Conservation (phyloP, 768 basidiomycete genomes). For the Pulveroboletus frians region DNA sequence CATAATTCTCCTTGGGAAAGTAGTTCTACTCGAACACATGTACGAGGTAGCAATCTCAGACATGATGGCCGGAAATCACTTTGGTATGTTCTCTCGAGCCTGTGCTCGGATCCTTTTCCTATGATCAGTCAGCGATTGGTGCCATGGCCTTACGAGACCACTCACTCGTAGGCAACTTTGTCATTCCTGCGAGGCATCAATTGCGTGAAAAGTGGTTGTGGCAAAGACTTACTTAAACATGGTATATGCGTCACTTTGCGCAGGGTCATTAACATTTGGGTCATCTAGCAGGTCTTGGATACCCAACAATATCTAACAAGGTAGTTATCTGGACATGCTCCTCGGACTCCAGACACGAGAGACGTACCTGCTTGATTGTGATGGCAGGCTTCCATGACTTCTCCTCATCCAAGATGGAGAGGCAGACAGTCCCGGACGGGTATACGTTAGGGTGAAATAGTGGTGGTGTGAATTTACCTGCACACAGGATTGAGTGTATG, state of each 20-base stretch:
- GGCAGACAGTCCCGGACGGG: conserved; percentile 95
- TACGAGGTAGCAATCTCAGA: conserved; percentile 1
- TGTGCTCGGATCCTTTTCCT: conserved; percentile 81
- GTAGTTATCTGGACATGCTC: background rate
- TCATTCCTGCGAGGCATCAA: conserved; percentile 64
- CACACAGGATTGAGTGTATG: conserved; percentile 8
- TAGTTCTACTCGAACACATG: conserved; percentile 11
- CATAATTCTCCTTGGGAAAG: background rate
- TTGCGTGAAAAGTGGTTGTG: background rate
- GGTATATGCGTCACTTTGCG: conserved; percentile 97
- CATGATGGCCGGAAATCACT: conserved; percentile 38
- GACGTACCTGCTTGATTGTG: conserved; percentile 89
- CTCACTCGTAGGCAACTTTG: conserved; percentile 87
- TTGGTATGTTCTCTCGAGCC: conserved; percentile 85
- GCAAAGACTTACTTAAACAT: conserved; percentile 86
- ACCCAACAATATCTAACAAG: conserved; percentile 79
- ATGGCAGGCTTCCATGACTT: conserved; percentile 99
- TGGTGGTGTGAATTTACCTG: conserved; percentile 95
- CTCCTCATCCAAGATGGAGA: conserved; percentile 97
- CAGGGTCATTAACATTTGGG: conserved; percentile 95
- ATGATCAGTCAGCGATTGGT: conserved; percentile 1
- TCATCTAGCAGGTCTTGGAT: conserved; percentile 95
- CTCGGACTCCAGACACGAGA: background rate
- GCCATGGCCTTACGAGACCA: conserved; percentile 6
- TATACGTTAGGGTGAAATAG: conserved; percentile 99